These are phyloP conservation scores for Sarocladium kiliense DNA, from an alignment of 2,329 filamentous ascomycete species.

Conservation along the genomic window DNA sequence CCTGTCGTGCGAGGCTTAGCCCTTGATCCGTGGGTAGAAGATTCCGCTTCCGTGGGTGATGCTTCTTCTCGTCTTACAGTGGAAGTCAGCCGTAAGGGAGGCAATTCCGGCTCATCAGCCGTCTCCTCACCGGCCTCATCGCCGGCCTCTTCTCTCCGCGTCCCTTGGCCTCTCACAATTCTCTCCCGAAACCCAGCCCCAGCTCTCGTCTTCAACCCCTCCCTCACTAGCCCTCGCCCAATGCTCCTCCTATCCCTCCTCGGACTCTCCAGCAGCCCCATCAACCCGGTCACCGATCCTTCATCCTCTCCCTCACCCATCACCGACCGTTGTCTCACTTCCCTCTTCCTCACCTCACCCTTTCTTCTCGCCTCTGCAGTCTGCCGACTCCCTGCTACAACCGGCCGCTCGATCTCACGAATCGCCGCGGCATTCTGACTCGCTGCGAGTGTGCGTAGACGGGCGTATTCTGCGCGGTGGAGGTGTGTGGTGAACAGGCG, in stretches of 20 bases:
- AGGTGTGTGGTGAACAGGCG: conserved; percentile 68
- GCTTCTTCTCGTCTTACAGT: not conserved
- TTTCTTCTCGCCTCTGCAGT: conserved; percentile 20
- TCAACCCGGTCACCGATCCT: conserved; percentile 23
- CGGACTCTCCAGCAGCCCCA: conserved; percentile 39
- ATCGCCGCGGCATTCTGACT: conserved; percentile 49
- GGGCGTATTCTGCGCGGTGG: conserved; percentile 71
- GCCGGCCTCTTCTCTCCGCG: not conserved
- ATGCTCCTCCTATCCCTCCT: conserved; percentile 20
- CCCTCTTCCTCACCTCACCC: conserved; percentile 15
- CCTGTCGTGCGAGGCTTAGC: not conserved
- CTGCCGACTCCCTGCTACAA: conserved; percentile 30
- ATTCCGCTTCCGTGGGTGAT: not conserved
- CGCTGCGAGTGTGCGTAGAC: conserved; percentile 54
- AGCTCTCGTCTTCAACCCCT: too few relatives aligned
- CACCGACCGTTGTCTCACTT: conserved; percentile 20
- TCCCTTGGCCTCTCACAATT: not conserved
- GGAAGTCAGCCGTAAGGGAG: not conserved
- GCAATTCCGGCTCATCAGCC: not conserved
- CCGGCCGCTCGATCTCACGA: conserved; percentile 45
- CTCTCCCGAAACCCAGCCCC: not conserved
- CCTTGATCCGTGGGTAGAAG: not conserved
- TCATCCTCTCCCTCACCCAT: conserved; percentile 9
- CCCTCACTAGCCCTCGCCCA: not conserved
- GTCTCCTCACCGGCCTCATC: not conserved